These are phyloP conservation scores for Periglandula ipomoeae DNA, from an alignment of 2,329 filamentous ascomycete species.

Conservation along the genomic window DNA sequence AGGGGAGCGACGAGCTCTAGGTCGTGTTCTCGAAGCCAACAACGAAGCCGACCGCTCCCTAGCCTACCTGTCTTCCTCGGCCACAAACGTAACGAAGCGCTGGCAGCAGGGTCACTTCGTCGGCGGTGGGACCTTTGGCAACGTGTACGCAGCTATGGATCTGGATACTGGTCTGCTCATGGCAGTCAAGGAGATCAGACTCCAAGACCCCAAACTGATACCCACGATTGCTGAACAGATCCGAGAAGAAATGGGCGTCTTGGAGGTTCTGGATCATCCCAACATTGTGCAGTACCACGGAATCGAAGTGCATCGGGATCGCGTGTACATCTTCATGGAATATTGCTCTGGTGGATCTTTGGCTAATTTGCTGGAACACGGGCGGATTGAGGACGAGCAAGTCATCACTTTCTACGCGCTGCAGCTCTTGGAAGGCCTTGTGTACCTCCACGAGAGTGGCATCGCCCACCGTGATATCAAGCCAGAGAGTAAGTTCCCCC, in stretches of 20 bases:
- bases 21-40: conserved; percentile 83
- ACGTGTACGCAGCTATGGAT: conserved; percentile 95
- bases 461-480: conserved; percentile 98
- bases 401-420: conserved; percentile 95
- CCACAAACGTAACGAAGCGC: conserved; percentile 88
- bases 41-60: conserved; percentile 95
- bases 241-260: conserved; percentile 90
- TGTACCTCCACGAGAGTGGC: conserved; percentile 82
- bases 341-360: conserved; percentile 94
- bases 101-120: conserved; percentile 99
- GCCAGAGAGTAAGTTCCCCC: conserved; percentile 70
- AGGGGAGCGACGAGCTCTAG: conserved; percentile 77
- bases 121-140: conserved; percentile 92
- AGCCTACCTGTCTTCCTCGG: conserved; percentile 85
- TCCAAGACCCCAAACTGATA: conserved; percentile 94
- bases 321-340: conserved; percentile 99
- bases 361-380: conserved; percentile 82
- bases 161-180: conserved; percentile 92
- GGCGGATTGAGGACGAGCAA: conserved; percentile 93
- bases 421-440: conserved; percentile 87
- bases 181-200: conserved; percentile 96
- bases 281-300: conserved; percentile 98
- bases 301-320: conserved; percentile 95
- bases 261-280: conserved; percentile 92
- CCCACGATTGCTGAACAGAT: conserved; percentile 91